phyloP scores from a whole-genome alignment of 805 yeast species.

The Candida insectorum region DNA sequence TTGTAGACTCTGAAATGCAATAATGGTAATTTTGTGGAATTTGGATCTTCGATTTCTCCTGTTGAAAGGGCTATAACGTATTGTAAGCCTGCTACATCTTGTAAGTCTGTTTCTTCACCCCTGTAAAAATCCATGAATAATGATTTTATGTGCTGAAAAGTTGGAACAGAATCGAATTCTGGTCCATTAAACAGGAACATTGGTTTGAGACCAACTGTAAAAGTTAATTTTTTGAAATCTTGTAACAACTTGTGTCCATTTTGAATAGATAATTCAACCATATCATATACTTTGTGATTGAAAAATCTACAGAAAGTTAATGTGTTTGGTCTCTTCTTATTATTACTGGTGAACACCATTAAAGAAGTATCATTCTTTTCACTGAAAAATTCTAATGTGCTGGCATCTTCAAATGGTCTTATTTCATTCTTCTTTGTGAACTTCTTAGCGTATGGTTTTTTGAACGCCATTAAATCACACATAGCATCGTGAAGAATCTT shows the following conservation, averaged over 20 bases:
- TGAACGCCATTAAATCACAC: slow-evolving; percentile 84
- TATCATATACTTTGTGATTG: slow-evolving; percentile 85
- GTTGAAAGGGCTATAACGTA: slow-evolving; percentile 80
- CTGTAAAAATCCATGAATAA: slow-evolving; percentile 87
- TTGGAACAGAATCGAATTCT: slow-evolving; percentile 85
- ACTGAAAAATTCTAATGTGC: slow-evolving; percentile 83
- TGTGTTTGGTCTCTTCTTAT: slow-evolving; percentile 91
- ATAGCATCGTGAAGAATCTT: slow-evolving; percentile 81
- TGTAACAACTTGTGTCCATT: slow-evolving; percentile 62
- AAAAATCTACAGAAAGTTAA: slow-evolving; percentile 86
- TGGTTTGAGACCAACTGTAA: slow-evolving; percentile 88
- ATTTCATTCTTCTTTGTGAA: slow-evolving; percentile 86
- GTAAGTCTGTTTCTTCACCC: slow-evolving; percentile 74
- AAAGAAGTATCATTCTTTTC: slow-evolving; percentile 92
- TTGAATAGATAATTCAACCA: slow-evolving; percentile 82
- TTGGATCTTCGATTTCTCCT: slow-evolving; percentile 71
- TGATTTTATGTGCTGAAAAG: slow-evolving; percentile 80
- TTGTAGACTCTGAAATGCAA: slow-evolving; percentile 90
- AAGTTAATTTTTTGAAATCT: slow-evolving; percentile 79
- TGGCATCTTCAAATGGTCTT: slow-evolving; percentile 88
- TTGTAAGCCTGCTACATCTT: slow-evolving; percentile 94
- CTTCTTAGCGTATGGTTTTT: slow-evolving; percentile 86
- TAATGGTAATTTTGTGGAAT: slow-evolving; percentile 67
- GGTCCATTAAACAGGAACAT: slow-evolving; percentile 92
- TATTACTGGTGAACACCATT: slow-evolving; percentile 71